These are phyloP conservation scores for Phytophthora tubulina DNA, from an alignment of 352 stramenopile species.

Conservation along the genomic window DNA sequence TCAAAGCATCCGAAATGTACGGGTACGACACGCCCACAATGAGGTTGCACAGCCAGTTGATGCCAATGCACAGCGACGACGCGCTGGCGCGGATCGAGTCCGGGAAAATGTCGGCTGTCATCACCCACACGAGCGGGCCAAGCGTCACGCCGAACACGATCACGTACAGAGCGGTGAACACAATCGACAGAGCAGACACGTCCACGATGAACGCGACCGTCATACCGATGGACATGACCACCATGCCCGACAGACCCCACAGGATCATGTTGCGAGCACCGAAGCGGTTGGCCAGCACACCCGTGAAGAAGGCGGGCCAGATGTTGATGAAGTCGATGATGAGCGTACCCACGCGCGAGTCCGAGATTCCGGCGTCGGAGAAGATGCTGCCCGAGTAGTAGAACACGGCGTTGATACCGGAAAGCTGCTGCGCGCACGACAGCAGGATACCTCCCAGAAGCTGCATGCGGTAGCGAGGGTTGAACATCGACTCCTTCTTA, in stretches of 20 bases:
- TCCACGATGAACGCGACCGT: slow-evolving; percentile 28
- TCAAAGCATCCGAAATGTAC: slow-evolving; percentile 52
- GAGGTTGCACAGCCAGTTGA: slow-evolving; percentile 64
- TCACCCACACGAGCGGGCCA: slow-evolving; percentile 19
- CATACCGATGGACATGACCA: slow-evolving; percentile 48
- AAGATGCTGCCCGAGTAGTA: slow-evolving; percentile 29
- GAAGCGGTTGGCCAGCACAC: slow-evolving; percentile 42
- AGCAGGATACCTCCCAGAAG: slow-evolving; percentile 56
- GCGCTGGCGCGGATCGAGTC: slow-evolving; percentile 28
- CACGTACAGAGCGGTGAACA: slow-evolving; percentile 29
- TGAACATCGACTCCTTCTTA: slow-evolving; percentile 49
- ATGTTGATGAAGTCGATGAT: slow-evolving; percentile 41
- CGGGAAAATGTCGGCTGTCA: slow-evolving; percentile 23
- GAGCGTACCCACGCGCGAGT: slow-evolving; percentile 32
- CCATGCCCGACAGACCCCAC: slow-evolving; percentile 45
- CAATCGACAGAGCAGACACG: slow-evolving; percentile 26
- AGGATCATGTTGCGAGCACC: slow-evolving; percentile 65
- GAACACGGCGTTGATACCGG: slow-evolving; percentile 25
- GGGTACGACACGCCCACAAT: slow-evolving; percentile 60
- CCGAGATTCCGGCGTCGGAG: slow-evolving; percentile 30
- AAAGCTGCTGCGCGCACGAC: slow-evolving; percentile 34
- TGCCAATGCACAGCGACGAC: slow-evolving; percentile 42
- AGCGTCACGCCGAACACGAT: slow-evolving; percentile 21
- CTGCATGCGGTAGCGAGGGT: slow-evolving; percentile 45
- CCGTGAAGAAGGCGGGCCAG: slow-evolving; percentile 28